Conservation (phyloP, 1,139 yeast species). For the Pichia sp. region DNA sequence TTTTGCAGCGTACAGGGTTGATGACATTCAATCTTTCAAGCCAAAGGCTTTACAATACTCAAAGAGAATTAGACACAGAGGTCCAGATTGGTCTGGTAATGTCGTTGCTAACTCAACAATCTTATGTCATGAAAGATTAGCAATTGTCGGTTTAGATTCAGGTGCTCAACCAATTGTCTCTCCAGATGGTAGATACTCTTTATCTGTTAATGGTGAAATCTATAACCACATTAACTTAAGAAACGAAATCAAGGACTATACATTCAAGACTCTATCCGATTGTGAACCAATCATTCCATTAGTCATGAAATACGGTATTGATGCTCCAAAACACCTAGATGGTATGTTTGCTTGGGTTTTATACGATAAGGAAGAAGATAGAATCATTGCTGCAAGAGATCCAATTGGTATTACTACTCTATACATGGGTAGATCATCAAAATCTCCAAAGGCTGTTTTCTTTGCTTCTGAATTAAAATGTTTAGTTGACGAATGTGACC, state of each 20-base stretch:
- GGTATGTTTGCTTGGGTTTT: conserved; percentile 98
- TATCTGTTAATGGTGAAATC: conserved; percentile 96
- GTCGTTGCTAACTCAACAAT: conserved; percentile 68
- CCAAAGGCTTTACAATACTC: conserved; percentile 83
- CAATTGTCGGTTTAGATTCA: conserved; percentile 89
- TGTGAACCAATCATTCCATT: conserved; percentile 97
- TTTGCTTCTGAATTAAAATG: conserved; percentile 95
- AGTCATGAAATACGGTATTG: conserved; percentile 76
- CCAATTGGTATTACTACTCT: conserved; percentile 96
- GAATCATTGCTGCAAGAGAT: conserved; percentile 94
- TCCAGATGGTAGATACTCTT: conserved; percentile 60
- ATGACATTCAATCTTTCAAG: conserved; percentile 74
- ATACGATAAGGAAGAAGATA: conserved; percentile 75
- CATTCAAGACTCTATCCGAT: conserved; percentile 81
- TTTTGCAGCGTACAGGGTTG: conserved; percentile 83
- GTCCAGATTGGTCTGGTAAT: conserved; percentile 99
- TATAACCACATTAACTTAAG: conserved; percentile 92
- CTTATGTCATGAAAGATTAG: conserved; percentile 89
- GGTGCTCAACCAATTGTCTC: conserved; percentile 97
- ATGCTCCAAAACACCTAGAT: conserved; percentile 87
- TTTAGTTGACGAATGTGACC: conserved; percentile 89
- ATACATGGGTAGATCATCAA: conserved; percentile 83
- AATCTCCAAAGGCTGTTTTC: conserved; percentile 66
- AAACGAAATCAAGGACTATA: conserved; percentile 62
- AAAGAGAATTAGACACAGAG: conserved; percentile 93